Base-by-base conservation (phyloP, 176 grass and related monocot species). In the Oryza brachyantha region DNA sequence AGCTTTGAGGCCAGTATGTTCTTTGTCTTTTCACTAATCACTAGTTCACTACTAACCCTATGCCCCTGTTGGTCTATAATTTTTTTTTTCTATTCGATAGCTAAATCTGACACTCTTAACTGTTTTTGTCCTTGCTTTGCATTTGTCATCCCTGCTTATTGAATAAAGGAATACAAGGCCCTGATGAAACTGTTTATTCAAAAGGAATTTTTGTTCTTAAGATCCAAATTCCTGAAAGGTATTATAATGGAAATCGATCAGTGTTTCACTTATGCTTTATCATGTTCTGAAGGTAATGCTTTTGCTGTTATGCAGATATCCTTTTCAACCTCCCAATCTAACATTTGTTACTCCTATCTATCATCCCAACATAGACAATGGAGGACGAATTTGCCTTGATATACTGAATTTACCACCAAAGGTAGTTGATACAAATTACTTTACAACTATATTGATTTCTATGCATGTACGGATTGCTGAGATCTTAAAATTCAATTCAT, bases 401-500 rank as follows among this genome's bases (percentile, higher is more conserved):
- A 97, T 97, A 88, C 89, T 97, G 29, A 97, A 97, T 82, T 81
- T 97, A 70, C 94, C 91, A 37, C 94, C 94, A 74, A 97, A 92
- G 91, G 94, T 97, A 77, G 50, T 71, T 75, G 3, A 42, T 55
- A 43, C 25, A 2, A 64, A 41, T 45, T 76, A 41, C 55, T 39
- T 63, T 79, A 58, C 12, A 13, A 13, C 61, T 29, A 48, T 16
- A 77, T 83, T 13, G 38, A 36, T 66, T 64, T n/a, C 16, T 36
- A 2, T 3, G 17, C 36, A 12, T 76, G 16, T 60, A 60, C n/a
- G 74, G 17, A 52, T 3, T 57, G 7, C 8, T 57, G 25, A 71
- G 29, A 54, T 25, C 41, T 27, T 8, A 84, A 50, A 63, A 68
- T 11, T 67, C 25, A 66, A 29, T 22, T 72, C 24, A 59, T 59